Conservation (phyloP, 116 monocot genomes). For the Iris pallida region DNA sequence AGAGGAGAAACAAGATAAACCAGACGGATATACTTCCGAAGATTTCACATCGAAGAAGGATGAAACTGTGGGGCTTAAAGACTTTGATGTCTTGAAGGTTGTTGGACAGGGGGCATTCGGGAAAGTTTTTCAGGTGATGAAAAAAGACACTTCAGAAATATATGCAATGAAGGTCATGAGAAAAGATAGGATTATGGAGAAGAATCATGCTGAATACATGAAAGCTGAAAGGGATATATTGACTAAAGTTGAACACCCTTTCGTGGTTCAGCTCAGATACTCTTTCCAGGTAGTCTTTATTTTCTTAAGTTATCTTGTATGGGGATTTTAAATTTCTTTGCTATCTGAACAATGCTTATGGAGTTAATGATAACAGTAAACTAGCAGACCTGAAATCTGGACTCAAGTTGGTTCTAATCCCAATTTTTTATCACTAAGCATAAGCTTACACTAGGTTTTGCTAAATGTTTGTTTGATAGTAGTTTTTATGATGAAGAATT, state of each 20-base stretch:
- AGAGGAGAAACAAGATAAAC: constrained; percentile 13
- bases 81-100: constrained; percentile 86
- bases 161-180: constrained; percentile 99
- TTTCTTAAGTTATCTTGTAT: neutral
- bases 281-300: constrained; percentile 87
- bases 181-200: constrained; percentile 97
- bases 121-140: constrained; percentile 96
- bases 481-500: too few relatives aligned
- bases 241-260: constrained; percentile 94
- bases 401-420: too few relatives aligned
- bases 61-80: constrained; percentile 63
- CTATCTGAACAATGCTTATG: too few relatives aligned
- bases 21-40: neutral
- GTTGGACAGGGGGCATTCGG: constrained; percentile 99
- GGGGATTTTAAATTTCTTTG: too few relatives aligned
- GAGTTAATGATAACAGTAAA: too few relatives aligned
- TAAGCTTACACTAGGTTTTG: too few relatives aligned
- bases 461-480: too few relatives aligned
- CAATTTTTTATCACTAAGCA: too few relatives aligned
- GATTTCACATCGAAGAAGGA: constrained; percentile 22
- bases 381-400: too few relatives aligned
- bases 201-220: constrained; percentile 97
- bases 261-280: constrained; percentile 94
- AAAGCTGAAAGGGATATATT: constrained; percentile 98
- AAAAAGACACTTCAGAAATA: constrained; percentile 87